Evolutionary conservation across 179 eudicot species (phyloP), one percentile per base, ranked within the genome.

Genomic region (Silene vulgaris): DNA sequence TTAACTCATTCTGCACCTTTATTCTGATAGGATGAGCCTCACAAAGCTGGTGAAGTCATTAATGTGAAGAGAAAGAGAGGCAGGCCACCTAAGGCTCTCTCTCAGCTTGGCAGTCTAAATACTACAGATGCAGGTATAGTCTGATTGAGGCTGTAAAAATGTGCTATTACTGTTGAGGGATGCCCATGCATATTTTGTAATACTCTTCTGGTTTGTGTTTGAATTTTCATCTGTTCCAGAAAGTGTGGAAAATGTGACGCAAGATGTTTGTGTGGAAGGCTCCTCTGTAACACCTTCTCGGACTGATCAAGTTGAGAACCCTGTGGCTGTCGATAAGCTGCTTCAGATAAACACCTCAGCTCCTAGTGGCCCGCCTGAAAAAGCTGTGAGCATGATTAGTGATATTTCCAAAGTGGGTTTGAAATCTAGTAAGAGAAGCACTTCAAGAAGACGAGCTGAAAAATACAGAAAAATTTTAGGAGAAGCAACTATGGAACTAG

Each of bases 31-130:
- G 74, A 32, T 68, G 80, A 67, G 75, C 73, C 69, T 9, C 82
- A 78, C 30, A 76, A 77, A 72, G 81, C 77, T 63, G 75, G 74
- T 32, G 73, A 79, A 81, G 78, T 62, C 37, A 75, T 70, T 60
- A 76, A 37, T 75, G 80, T 74, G 62, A 85, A 81, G 74, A 80
- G 86, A 75, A 85, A 81, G 83, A 81, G 84, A 83, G 84, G 84
- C 59, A 79, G 88, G 69, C 88, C 87, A 19, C 80, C 78, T 43
- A 84, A 84, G 73, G 77, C 72, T 56, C 74, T 75, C 17, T 72
- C 56, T 6, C 77, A 40, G 32, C 65, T 35, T 80, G 82, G 75
- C 52, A 72, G 81, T 78, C 69, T 72, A 66, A 76, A 40, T 32
- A 26, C 59, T 30, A 69, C 63, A 50, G 74, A 63, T 61, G 75